Evolutionary conservation across 2,329 filamentous ascomycete species (phyloP).

Genomic region (Chaetomium olivaceum): DNA sequence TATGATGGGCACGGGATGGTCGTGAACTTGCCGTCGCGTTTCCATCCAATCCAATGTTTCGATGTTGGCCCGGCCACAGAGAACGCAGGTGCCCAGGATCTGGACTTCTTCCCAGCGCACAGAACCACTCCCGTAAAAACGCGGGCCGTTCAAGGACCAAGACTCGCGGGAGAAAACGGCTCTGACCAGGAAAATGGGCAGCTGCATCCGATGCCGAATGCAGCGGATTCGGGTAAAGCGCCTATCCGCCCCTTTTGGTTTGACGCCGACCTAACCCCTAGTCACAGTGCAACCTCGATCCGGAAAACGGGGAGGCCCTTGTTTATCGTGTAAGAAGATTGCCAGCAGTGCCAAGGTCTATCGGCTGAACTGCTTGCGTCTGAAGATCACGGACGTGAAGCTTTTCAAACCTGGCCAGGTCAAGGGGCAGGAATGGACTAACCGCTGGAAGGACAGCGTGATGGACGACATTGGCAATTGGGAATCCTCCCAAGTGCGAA

Average conservation of each 20-base stretch:
- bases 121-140: constrained; percentile 44
- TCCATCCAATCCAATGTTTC: constrained; percentile 23
- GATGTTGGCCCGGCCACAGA: constrained; percentile 23
- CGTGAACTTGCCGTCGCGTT: constrained; percentile 17
- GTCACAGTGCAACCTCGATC: constrained; percentile 54
- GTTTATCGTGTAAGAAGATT: constrained; percentile 56
- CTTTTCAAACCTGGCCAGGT: constrained; percentile 61
- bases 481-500: constrained; percentile 53
- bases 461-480: constrained; percentile 58
- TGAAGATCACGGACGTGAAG: constrained; percentile 60
- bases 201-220: constrained; percentile 62
- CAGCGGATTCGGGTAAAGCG: constrained; percentile 60
- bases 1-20: constrained; percentile 20
- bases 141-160: constrained; percentile 58
- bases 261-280: neutral
- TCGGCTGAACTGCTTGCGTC: constrained; percentile 59
- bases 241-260: neutral
- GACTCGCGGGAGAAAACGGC: constrained; percentile 55
- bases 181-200: constrained; percentile 57
- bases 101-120: constrained; percentile 41
- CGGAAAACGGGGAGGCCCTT: constrained; percentile 49
- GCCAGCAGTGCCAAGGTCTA: constrained; percentile 49
- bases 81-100: constrained; percentile 22
- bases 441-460: constrained; percentile 57
- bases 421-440: constrained; percentile 60